A percentile compares a stretch with the other conserved stretches of the same genome.
Conservation (phyloP, 306 rosid genomes). For the Cucurbita moschata region DNA sequence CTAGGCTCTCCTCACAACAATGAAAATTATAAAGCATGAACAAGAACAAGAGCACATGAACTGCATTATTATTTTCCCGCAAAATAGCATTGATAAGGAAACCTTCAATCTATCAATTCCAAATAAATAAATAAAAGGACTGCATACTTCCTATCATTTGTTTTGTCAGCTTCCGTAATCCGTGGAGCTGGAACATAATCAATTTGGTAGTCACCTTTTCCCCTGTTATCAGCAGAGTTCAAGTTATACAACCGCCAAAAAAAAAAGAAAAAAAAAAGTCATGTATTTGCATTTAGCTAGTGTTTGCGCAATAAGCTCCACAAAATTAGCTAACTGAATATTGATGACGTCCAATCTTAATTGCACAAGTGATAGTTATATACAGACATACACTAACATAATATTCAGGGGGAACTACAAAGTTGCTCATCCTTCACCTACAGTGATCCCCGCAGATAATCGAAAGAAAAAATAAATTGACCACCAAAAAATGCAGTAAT, state of each 20-base stretch:
- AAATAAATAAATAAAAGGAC: not conserved
- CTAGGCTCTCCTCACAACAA: not conserved
- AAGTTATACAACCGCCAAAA: not conserved
- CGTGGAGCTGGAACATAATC: conserved; percentile 89
- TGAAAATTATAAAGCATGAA: not conserved
- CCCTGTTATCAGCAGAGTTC: conserved; percentile 22
- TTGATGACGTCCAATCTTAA: not conserved
- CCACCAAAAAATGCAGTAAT: not conserved
- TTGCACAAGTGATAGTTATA: not conserved
- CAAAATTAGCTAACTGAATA: not conserved
- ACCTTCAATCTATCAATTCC: conserved; percentile 4
- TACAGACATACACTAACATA: not conserved
- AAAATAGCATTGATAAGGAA: not conserved
- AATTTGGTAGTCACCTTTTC: conserved; percentile 77
- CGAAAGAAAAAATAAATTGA: not conserved
- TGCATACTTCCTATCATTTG: conserved; percentile 58
- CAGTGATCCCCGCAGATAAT: not conserved
- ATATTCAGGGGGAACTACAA: not conserved
- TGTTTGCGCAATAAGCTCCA: not conserved
- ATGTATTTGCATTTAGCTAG: not conserved
- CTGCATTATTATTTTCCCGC: not conserved
- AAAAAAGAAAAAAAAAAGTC: not conserved
- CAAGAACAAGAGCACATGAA: not conserved
- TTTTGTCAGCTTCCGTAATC: conserved; percentile 86
- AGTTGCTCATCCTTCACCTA: not conserved